Evolutionary conservation across 345 rosid species (phyloP).

Genomic region (Rhodomyrtus tomentosa): DNA sequence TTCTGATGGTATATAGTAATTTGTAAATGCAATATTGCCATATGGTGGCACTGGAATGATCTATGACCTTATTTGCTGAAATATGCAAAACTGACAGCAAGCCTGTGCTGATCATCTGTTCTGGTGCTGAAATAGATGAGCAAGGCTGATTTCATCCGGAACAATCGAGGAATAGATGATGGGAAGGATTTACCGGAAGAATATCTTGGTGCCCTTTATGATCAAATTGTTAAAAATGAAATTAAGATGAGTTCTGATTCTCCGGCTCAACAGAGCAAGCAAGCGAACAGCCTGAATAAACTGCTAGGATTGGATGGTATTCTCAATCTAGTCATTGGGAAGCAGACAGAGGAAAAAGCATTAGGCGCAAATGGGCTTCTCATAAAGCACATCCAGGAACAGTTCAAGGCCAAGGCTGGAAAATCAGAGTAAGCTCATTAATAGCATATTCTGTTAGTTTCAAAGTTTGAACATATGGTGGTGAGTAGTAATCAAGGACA

Average conservation of each 20-base stretch:
- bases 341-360: conserved; percentile 82
- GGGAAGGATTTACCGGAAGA: conserved; percentile 97
- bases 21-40: background rate
- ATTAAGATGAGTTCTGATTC: conserved; percentile 85
- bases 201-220: conserved; percentile 71
- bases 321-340: conserved; percentile 76
- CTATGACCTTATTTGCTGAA: background rate
- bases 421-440: conserved; percentile 74
- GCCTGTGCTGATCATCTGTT: conserved; percentile 15
- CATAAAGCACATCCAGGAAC: conserved; percentile 87
- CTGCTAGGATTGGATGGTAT: conserved; percentile 88
- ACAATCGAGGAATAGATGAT: conserved; percentile 90
- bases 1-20: background rate
- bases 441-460: background rate
- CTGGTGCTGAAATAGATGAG: conserved; percentile 52
- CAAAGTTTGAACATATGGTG: background rate
- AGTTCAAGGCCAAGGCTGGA: conserved; percentile 81
- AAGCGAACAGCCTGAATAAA: conserved; percentile 75
- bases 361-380: conserved; percentile 94
- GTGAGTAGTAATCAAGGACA: background rate
- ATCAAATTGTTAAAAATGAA: conserved; percentile 83
- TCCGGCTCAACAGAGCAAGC: conserved; percentile 72
- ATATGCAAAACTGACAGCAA: background rate
- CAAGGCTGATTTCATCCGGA: conserved; percentile 76
- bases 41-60: background rate